Conservation (phyloP, 371 early-diverging fungal species). For the Nematocida displodere region DNA sequence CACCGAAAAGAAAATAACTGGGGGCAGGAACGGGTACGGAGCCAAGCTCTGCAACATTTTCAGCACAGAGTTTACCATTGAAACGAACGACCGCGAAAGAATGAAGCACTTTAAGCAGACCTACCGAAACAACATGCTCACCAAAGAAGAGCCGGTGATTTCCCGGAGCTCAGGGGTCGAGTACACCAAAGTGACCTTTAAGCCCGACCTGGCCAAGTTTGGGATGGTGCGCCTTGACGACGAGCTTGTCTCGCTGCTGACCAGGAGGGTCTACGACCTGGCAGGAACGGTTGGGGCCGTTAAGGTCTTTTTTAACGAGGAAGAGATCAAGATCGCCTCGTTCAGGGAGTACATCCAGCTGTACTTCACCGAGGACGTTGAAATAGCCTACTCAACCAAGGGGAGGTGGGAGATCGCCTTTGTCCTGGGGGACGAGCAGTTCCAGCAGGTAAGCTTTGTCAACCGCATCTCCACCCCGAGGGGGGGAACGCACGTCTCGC, state of each 20-base stretch:
- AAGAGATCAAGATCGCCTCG: constrained; percentile 72
- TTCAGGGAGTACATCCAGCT: constrained; percentile 85
- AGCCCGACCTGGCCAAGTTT: constrained; percentile 87
- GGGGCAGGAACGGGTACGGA: constrained; percentile 98
- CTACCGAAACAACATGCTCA: constrained; percentile 63
- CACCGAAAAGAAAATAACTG: constrained; percentile 88
- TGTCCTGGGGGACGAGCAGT: constrained; percentile 83
- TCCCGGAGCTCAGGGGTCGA: constrained; percentile 50
- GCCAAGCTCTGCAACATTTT: constrained; percentile 99
- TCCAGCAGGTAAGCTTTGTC: constrained; percentile 92
- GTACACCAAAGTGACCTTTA: constrained; percentile 76
- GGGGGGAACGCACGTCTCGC: constrained; percentile 88
- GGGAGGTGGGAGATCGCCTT: constrained; percentile 95
- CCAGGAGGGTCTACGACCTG: constrained; percentile 90
- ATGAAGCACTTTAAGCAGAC: constrained; percentile 70
- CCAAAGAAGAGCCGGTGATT: constrained; percentile 58
- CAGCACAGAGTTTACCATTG: constrained; percentile 85
- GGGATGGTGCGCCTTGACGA: constrained; percentile 74
- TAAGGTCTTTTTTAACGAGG: constrained; percentile 82
- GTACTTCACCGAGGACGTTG: constrained; percentile 67
- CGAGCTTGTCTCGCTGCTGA: constrained; percentile 78
- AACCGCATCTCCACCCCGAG: constrained; percentile 92
- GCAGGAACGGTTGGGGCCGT: constrained; percentile 81
- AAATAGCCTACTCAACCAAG: constrained; percentile 70
- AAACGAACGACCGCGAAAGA: constrained; percentile 74